Evolutionary conservation across 2,329 filamentous ascomycete genomes (phyloP), one percentile per base, ranked within the genome.

Genomic region (Talaromyces sp.): DNA sequence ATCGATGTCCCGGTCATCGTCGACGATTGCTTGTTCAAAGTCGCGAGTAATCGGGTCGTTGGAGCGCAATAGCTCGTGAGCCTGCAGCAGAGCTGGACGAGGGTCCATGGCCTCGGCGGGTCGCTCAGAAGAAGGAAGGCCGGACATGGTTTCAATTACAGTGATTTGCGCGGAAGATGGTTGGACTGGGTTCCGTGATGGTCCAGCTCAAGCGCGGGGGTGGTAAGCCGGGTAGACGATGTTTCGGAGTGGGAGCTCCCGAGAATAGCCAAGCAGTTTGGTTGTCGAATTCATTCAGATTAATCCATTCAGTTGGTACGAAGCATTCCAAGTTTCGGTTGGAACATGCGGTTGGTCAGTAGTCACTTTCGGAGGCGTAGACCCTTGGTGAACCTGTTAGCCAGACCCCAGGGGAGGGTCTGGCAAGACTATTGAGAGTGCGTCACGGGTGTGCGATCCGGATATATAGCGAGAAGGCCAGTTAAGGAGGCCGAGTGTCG

Each of bases 401-500:
- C 74, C 75, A 77, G 75, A 77, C 76, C 76, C 76, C 72, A 72
- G 66, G 64, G 65, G 70, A 75, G 76, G 76, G 75, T 68, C 73
- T 76, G 75, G 70, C 72, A 73, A 69, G 65, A 70, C 71, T 69
- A 72, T 65, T 69, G 70, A 66, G 66, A 70, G 69, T 72, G 75
- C 77, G 75, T 70, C 67, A 68, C 65, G 64, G 60, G 58, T 63
- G 64, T 64, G 64, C 61, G 61, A 52, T 59, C 34, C 40, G 10
- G 33, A 55, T n/a, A 47, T 59, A 52, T n/a, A 50, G 63, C 61
- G 53, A 67, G 68, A 77, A 77, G 76, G 70, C 83, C 78, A 94
- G 81, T 97, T 98, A 98, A 85, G 94, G 94, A 77, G 95, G 94
- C 82, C 96, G 94, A 84, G 92, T 95, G 84, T 95, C 91, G 83